Conservation (phyloP, 495 filamentous ascomycete species). For the Annulohypoxylon stygium region DNA sequence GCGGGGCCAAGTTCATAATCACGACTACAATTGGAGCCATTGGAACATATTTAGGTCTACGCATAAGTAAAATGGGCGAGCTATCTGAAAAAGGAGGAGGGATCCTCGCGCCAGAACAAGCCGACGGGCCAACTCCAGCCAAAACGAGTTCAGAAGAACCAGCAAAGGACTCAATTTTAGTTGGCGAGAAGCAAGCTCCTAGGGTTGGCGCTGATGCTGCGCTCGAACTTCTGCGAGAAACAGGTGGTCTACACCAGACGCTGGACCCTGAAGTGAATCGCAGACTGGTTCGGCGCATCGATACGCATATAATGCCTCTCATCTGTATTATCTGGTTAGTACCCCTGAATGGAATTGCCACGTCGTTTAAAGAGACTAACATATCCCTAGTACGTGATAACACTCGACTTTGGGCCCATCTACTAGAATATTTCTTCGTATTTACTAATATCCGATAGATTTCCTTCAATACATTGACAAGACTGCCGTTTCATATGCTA, state of each 20-base stretch:
- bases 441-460: conserved; percentile 47
- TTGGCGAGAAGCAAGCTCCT: neutral
- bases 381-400: conserved; percentile 11
- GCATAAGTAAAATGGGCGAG: conserved; percentile 16
- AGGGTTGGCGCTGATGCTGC: conserved; percentile 36
- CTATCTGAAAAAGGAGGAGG: conserved; percentile 22
- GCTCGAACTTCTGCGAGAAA: conserved; percentile 37
- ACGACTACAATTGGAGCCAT: neutral
- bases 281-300: conserved; percentile 69
- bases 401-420: neutral
- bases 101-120: conserved; percentile 1
- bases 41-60: neutral
- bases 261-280: conserved; percentile 56
- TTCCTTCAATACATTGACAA: conserved; percentile 76
- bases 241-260: conserved; percentile 26
- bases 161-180: conserved; percentile 4
- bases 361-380: conserved; percentile 2
- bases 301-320: conserved; percentile 71
- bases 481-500: conserved; percentile 73
- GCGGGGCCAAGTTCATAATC: neutral
- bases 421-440: neutral
- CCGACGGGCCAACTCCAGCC: conserved; percentile 1
- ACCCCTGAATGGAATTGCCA: neutral
- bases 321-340: conserved; percentile 66
- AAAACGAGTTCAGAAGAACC: conserved; percentile 17